Conservation (phyloP, 148 eudicot genomes). For the Heliamphora exappendiculata region DNA sequence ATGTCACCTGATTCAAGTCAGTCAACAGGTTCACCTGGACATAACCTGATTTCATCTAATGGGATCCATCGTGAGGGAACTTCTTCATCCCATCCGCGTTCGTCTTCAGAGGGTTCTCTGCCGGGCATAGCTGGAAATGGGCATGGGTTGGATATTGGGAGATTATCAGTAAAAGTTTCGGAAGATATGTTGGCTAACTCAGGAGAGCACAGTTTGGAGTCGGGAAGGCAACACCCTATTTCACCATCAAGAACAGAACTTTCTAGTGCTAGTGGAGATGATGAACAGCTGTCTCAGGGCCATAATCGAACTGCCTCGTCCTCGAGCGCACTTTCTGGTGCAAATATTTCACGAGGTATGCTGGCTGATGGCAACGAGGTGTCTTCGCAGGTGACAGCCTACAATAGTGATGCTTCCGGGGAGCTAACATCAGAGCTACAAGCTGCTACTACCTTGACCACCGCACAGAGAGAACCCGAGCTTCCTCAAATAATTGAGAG, state of each 20-base stretch:
- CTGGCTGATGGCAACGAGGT: constrained; percentile 29
- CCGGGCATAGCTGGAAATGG: constrained; percentile 36
- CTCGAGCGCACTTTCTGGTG: constrained; percentile 38
- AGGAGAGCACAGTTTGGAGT: constrained; percentile 41
- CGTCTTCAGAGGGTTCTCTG: constrained; percentile 55
- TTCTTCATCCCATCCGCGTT: constrained; percentile 51
- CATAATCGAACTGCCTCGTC: constrained; percentile 34
- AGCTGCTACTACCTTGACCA: constrained; percentile 26
- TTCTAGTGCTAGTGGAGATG: constrained; percentile 24
- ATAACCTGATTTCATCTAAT: constrained; percentile 32
- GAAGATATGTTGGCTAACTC: constrained; percentile 42
- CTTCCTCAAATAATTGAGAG: constrained; percentile 34
- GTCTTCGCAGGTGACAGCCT: constrained; percentile 33
- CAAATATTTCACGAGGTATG: constrained; percentile 30
- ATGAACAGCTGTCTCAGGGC: constrained; percentile 33
- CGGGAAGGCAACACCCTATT: constrained; percentile 29
- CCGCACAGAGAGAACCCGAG: constrained; percentile 29
- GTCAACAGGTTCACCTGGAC: constrained; percentile 31
- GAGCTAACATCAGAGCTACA: constrained; percentile 37
- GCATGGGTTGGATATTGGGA: constrained; percentile 33
- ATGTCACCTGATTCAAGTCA: constrained; percentile 39
- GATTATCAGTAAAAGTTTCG: constrained; percentile 23
- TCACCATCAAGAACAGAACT: constrained; percentile 40
- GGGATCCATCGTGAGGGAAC: constrained; percentile 28
- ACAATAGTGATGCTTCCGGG: constrained; percentile 48